phyloP scores from a whole-genome alignment of 2,329 filamentous ascomycete genomes.

The Calonectria henricotiae region DNA sequence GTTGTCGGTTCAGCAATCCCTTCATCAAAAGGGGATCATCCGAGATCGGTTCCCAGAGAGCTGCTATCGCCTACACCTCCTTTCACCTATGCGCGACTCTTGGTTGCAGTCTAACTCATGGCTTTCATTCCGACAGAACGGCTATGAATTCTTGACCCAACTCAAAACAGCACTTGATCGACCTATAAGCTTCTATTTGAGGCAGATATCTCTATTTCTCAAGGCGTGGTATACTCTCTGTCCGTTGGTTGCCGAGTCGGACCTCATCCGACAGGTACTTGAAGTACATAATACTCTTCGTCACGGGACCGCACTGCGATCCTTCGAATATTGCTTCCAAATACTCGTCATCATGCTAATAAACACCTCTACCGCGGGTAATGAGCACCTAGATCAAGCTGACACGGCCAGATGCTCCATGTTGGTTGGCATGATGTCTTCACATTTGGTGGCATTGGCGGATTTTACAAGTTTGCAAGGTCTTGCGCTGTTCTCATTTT shows the following conservation, averaged over 20 bases:
- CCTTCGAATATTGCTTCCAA: background rate
- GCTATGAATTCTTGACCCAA: background rate
- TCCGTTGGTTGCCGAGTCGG: conserved; percentile 2
- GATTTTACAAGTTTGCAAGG: conserved; percentile 1
- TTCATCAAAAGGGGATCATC: conserved; percentile 12
- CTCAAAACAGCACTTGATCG: background rate
- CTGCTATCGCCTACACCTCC: conserved; percentile 10
- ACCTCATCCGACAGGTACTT: conserved; percentile 14
- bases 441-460: background rate
- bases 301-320: background rate
- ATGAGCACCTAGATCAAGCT: background rate
- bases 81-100: background rate
- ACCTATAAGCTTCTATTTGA: conserved; percentile 1
- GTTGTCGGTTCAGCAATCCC: conserved; percentile 8
- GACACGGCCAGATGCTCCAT: background rate
- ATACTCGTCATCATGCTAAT: background rate
- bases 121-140: background rate
- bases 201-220: conserved; percentile 1
- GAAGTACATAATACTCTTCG: background rate
- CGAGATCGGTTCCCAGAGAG: conserved; percentile 18
- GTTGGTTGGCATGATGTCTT: background rate
- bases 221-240: conserved; percentile 5
- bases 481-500: background rate
- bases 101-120: background rate
- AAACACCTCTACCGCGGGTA: background rate